Percentiles rank a stretch among this genome's conserved stretches.
phyloP scores from a whole-genome alignment of 2,329 filamentous ascomycete species.

The Coniochaeta pulveracea region DNA sequence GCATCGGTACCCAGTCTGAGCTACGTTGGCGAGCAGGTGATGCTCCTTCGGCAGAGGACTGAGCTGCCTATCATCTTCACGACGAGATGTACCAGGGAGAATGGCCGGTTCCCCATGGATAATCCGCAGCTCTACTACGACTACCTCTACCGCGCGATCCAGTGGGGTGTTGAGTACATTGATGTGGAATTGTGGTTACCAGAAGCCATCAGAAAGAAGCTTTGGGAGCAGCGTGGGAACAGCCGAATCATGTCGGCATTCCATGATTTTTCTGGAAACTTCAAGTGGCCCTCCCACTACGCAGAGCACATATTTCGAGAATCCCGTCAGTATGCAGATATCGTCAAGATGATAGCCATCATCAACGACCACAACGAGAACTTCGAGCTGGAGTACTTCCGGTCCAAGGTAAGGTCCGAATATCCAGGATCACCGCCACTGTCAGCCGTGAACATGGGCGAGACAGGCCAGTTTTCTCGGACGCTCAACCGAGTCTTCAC shows the following conservation, averaged over 20 bases:
- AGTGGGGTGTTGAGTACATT: slow-evolving; percentile 85
- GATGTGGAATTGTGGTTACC: slow-evolving; percentile 84
- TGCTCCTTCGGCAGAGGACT: slow-evolving; percentile 71
- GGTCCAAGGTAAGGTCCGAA: slow-evolving; percentile 60
- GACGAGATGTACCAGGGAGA: slow-evolving; percentile 69
- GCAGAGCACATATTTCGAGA: slow-evolving; percentile 62
- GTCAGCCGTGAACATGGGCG: slow-evolving; percentile 80
- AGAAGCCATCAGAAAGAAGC: slow-evolving; percentile 55
- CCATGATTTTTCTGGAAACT: slow-evolving; percentile 75
- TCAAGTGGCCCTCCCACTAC: slow-evolving; percentile 69
- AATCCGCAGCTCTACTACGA: slow-evolving; percentile 63
- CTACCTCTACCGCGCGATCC: slow-evolving; percentile 73
- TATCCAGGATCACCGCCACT: slow-evolving; percentile 61
- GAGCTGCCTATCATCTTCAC: slow-evolving; percentile 89
- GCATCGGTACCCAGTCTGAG: slow-evolving; percentile 63
- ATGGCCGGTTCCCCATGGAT: slow-evolving; percentile 77
- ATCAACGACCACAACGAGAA: slow-evolving; percentile 76
- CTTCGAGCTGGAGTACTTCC: slow-evolving; percentile 84
- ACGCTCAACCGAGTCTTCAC: slow-evolving; percentile 80
- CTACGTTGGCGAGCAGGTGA: slow-evolving; percentile 79
- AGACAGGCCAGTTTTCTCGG: slow-evolving; percentile 73
- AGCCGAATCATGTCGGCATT: slow-evolving; percentile 87
- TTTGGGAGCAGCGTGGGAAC: slow-evolving; percentile 62
- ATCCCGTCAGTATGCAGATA: slow-evolving; percentile 66
- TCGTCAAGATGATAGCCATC: slow-evolving; percentile 85